Base-by-base conservation (phyloP, 495 filamentous ascomycete species). In the Xylaria bambusicola region DNA sequence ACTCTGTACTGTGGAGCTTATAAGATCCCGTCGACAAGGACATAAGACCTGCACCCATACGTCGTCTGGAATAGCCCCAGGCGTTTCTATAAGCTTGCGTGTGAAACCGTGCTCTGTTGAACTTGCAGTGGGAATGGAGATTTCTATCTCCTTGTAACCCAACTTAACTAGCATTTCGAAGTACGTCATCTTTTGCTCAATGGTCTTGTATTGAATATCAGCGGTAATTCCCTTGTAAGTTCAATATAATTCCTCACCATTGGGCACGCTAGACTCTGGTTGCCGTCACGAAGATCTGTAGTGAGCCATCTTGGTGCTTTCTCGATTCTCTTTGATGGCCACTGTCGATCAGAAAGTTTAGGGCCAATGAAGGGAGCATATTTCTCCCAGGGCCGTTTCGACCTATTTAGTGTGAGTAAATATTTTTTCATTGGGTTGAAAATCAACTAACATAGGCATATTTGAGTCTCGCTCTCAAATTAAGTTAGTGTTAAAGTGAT, bases 111-210 rank as follows among this genome's bases (percentile, higher is more conserved):
- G 93, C 70, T 94, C 90, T 44, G 84, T 89, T 69, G 91, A 83
- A 21, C 87, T 90, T n/a, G 90, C 87, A n/a, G 90, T 90, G 17
- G 90, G 90, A 73, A 91, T 93, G 0, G 89, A 91, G 24, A 92
- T 83, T 69, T 94, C 90, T 60, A 94, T 92, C 73, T 94, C 90
- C 71, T 92, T 94, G 77, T 92, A 94, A 44, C 90, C 90, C 41
- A 94, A 83, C 50, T 88, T 82, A 48, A 88, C 82, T 15, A 94
- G 82, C 88, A 91, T 92, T 69, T 88, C 82, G 77, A 94, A 94
- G 75, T 91, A 93, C 48, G 75, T 74, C 77, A 80, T 89, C 79
- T 94, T 94, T 77, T 92, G 88, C 29, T 90, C 85, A 60, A 84
- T 85, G 62, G 91, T 88, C 86, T 89, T 61, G n/a, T n/a, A n/a